These are phyloP conservation scores for Oehlia diaphana DNA, from an alignment of 192 early-diverging fungal genomes.

Conservation along the genomic window DNA sequence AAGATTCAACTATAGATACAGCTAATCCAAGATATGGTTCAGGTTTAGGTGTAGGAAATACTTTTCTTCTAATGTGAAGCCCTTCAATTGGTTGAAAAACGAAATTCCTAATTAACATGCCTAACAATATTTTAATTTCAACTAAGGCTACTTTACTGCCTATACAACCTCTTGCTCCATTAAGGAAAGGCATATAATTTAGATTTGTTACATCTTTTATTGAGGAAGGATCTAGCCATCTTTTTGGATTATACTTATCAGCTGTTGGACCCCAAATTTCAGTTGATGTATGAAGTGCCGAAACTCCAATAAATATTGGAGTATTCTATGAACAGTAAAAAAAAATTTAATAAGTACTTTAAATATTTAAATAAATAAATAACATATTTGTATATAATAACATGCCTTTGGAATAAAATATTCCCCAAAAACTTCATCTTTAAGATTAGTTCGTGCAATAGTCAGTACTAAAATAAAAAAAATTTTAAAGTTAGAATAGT, in stretches of 20 bases:
- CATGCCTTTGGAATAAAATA: conserved; percentile 52
- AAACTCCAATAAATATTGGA: too few species aligned
- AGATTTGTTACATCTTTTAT: conserved; percentile 32
- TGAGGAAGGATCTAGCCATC: conserved; percentile 48
- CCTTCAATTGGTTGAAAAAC: background rate
- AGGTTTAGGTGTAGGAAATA: background rate
- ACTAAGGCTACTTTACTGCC: conserved; percentile 55
- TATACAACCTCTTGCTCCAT: conserved; percentile 56
- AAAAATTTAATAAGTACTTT: background rate
- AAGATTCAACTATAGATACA: background rate
- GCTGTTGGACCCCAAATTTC: conserved; percentile 4
- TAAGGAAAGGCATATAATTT: conserved; percentile 47
- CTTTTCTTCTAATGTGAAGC: background rate
- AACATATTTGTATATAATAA: background rate
- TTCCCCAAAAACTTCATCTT: conserved; percentile 40
- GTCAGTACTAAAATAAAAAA: conserved; percentile 33
- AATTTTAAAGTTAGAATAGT: too few species aligned
- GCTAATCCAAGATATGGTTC: background rate
- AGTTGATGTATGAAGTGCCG: too few species aligned
- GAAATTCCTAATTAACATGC: conserved; percentile 12
- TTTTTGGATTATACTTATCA: conserved; percentile 49
- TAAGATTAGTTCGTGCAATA: conserved; percentile 35
- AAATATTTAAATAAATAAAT: background rate
- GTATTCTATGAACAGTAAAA: too few species aligned
- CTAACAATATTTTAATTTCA: conserved; percentile 56